Evolutionary conservation across 441 rosid genomes (phyloP).

Genomic region (Pelargonium australe): DNA sequence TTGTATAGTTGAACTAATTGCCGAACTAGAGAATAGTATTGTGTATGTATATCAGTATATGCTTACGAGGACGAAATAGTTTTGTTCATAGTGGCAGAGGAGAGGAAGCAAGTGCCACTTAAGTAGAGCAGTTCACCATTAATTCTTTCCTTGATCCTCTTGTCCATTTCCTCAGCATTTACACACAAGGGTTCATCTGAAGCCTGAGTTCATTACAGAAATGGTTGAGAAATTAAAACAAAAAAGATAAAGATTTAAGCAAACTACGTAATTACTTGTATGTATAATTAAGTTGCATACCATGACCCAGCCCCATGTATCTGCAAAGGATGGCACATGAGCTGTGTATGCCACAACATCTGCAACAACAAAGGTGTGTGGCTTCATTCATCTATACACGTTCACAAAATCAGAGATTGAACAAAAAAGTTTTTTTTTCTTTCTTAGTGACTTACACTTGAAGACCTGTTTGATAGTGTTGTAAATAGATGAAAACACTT

Average conservation of each 20-base stretch:
- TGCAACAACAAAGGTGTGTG: no score
- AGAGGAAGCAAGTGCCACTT: constrained; percentile 61
- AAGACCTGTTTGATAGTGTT: constrained; percentile 88
- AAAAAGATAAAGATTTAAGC: neutral
- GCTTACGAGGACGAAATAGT: constrained; percentile 61
- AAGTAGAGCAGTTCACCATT: constrained; percentile 58
- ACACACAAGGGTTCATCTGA: constrained; percentile 64
- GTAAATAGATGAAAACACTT: constrained; percentile 81
- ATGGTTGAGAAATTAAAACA: neutral
- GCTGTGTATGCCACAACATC: constrained; percentile 86
- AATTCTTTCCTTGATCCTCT: constrained; percentile 56
- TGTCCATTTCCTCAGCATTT: constrained; percentile 55
- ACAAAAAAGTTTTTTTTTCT: neutral
- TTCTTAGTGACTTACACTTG: constrained; percentile 47
- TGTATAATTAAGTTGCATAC: constrained; percentile 29
- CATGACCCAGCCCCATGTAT: constrained; percentile 99
- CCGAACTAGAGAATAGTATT: no score
- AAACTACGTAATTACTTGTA: no score
- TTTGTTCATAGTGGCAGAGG: constrained; percentile 80
- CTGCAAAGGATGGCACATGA: constrained; percentile 92
- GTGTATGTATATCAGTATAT: no score
- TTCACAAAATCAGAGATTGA: no score
- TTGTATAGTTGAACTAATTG: no score
- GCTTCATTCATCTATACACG: no score
- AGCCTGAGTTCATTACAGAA: no score